A percentile compares a stretch with the other conserved stretches of the same genome.
phyloP scores from a whole-genome alignment of 208 protist species.

The Naegleria lovaniensis region DNA sequence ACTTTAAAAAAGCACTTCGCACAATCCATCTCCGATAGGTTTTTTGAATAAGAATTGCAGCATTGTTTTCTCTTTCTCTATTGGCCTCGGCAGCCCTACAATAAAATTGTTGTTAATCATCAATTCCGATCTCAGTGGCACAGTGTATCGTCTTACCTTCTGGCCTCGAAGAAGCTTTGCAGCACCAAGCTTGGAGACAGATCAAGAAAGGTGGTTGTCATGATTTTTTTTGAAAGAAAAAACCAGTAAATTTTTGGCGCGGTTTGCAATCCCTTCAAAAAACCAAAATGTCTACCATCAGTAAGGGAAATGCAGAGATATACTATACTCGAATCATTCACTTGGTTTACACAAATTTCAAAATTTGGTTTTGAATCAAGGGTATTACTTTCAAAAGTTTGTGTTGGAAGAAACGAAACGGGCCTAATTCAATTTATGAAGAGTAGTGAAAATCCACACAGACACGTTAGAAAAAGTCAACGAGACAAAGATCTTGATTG shows the following conservation, averaged over 20 bases:
- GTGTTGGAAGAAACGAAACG: too few species aligned
- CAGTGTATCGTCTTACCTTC: neutral
- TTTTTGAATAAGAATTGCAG: neutral
- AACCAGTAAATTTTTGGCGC: neutral
- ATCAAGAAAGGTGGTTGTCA: neutral
- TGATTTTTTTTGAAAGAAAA: neutral
- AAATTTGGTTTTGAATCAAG: too few species aligned
- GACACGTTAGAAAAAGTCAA: neutral
- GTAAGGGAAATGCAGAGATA: too few species aligned
- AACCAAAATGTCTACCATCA: too few species aligned
- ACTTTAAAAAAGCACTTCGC: neutral
- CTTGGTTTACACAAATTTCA: too few species aligned
- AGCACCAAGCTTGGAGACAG: neutral
- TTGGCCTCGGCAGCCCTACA: neutral
- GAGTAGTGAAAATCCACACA: too few species aligned
- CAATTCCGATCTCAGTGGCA: neutral
- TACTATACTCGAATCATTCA: too few species aligned
- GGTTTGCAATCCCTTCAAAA: too few species aligned
- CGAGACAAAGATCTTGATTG: neutral
- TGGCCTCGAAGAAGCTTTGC: neutral
- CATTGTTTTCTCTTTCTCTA: conserved; percentile 11
- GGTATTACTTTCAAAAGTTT: too few species aligned
- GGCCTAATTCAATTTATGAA: too few species aligned
- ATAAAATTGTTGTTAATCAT: neutral
- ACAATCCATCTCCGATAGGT: neutral